phyloP scores from a whole-genome alignment of 305 asterid species.

The Fraxinus platypoda region DNA sequence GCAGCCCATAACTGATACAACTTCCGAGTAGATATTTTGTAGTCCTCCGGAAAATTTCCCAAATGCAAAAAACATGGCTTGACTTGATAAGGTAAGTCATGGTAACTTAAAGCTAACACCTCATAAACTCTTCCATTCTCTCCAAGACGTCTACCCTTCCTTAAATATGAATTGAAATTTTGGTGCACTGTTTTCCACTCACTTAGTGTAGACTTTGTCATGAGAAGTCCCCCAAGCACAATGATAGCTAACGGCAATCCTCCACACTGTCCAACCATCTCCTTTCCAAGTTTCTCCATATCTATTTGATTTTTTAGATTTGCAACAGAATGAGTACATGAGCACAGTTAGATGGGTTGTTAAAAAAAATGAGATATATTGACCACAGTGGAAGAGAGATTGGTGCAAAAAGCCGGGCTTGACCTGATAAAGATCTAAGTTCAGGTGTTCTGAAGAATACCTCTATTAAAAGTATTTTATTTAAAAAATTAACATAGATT shows the following conservation, averaged over 20 bases:
- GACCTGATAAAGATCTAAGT: not conserved
- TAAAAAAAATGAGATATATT: not conserved
- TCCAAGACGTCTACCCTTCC: conserved; percentile 28
- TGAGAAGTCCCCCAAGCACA: conserved; percentile 56
- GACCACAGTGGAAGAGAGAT: not conserved
- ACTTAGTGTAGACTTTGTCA: conserved; percentile 35
- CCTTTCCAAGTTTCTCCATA: conserved; percentile 45
- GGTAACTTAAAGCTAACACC: conserved; percentile 51
- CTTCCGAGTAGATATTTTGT: conserved; percentile 37
- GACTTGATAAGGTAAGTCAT: conserved; percentile 57
- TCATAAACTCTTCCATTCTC: conserved; percentile 40
- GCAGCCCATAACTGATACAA: conserved; percentile 61
- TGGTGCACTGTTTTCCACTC: conserved; percentile 56
- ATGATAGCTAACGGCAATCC: conserved; percentile 62
- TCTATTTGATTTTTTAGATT: conserved; percentile 31
- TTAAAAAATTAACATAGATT: too few relatives aligned
- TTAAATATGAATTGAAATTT: conserved; percentile 35
- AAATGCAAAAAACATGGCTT: conserved; percentile 56
- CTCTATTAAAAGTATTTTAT: not conserved
- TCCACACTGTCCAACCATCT: conserved; percentile 56
- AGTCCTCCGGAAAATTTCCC: conserved; percentile 52
- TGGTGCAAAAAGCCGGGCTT: not conserved
- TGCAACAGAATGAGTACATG: not conserved
- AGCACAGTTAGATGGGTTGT: not conserved
- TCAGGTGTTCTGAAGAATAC: not conserved